A percentile compares a stretch with the other conserved stretches of the same genome.
These are phyloP conservation scores for Neurospora sp. DNA, from an alignment of 2,329 filamentous ascomycete genomes.

Conservation along the genomic window DNA sequence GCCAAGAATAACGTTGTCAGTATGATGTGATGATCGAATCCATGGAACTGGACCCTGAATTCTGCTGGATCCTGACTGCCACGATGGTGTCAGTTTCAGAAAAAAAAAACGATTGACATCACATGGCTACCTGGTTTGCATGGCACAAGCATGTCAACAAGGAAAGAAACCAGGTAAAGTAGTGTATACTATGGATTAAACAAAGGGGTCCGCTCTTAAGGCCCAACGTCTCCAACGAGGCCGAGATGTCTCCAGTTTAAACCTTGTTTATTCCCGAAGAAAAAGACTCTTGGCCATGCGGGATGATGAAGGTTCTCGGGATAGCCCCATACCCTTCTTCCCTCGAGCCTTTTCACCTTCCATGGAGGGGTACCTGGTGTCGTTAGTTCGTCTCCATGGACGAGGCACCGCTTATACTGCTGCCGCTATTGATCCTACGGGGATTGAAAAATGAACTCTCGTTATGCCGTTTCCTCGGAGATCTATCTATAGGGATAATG, in stretches of 20 bases:
- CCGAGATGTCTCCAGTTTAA: background rate
- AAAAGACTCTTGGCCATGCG: background rate
- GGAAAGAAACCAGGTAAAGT: background rate
- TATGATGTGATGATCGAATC: background rate
- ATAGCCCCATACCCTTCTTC: background rate
- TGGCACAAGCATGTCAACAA: background rate
- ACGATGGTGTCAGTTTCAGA: background rate
- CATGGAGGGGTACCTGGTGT: too few species aligned
- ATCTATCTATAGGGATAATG: too few species aligned
- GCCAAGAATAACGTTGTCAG: background rate
- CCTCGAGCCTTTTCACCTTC: too few species aligned
- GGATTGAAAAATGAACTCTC: too few species aligned
- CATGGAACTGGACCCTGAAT: background rate
- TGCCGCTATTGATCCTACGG: too few species aligned
- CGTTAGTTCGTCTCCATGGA: too few species aligned
- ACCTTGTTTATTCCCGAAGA: background rate
- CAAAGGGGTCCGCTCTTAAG: background rate
- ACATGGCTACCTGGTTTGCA: background rate
- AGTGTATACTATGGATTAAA: background rate
- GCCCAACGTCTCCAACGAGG: background rate
- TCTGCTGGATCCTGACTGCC: background rate
- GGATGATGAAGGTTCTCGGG: background rate
- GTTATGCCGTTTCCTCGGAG: too few species aligned
- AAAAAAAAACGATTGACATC: background rate
- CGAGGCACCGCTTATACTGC: too few species aligned